phyloP scores from a whole-genome alignment of 1,139 yeast species.

The Suhomyces panamericanus region DNA sequence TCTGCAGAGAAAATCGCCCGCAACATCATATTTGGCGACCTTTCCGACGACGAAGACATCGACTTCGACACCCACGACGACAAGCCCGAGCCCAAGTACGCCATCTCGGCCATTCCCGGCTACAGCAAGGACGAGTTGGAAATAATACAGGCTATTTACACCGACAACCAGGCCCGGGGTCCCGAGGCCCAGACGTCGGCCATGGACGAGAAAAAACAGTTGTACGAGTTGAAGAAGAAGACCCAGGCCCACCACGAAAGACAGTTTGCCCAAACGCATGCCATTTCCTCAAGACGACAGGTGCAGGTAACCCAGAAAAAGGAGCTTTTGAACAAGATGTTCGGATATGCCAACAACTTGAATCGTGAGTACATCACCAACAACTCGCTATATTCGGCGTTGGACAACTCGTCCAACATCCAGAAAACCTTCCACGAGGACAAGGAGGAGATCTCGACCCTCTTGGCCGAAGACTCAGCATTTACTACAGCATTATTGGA shows the following conservation, averaged over 20 bases:
- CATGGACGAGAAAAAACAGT: conserved; percentile 29
- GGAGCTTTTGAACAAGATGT: conserved; percentile 39
- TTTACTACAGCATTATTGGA: conserved; percentile 32
- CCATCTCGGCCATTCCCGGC: conserved; percentile 40
- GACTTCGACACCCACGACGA: conserved; percentile 11
- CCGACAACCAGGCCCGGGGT: conserved; percentile 13
- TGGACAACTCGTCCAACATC: conserved; percentile 38
- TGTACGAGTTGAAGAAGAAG: conserved; percentile 36
- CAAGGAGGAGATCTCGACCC: conserved; percentile 37
- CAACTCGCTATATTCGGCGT: conserved; percentile 41
- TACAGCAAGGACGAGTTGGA: conserved; percentile 40
- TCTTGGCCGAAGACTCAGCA: conserved; percentile 39
- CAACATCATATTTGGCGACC: conserved; percentile 39
- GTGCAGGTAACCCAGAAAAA: conserved; percentile 46
- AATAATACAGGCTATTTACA: conserved; percentile 20
- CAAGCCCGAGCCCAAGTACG: conserved; percentile 1
- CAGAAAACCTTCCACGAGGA: conserved; percentile 47
- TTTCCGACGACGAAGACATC: conserved; percentile 21
- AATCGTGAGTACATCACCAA: conserved; percentile 46
- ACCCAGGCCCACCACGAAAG: conserved; percentile 37
- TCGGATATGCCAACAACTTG: conserved; percentile 41
- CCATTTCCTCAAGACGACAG: conserved; percentile 40
- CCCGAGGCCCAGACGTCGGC: conserved; percentile 2
- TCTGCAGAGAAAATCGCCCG: conserved; percentile 43
- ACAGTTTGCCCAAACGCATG: conserved; percentile 34